Percentiles rank a stretch among this genome's conserved stretches.
These are phyloP conservation scores for Aureobasidium pullulans DNA, from an alignment of 2,329 filamentous ascomycete species.

Conservation along the genomic window DNA sequence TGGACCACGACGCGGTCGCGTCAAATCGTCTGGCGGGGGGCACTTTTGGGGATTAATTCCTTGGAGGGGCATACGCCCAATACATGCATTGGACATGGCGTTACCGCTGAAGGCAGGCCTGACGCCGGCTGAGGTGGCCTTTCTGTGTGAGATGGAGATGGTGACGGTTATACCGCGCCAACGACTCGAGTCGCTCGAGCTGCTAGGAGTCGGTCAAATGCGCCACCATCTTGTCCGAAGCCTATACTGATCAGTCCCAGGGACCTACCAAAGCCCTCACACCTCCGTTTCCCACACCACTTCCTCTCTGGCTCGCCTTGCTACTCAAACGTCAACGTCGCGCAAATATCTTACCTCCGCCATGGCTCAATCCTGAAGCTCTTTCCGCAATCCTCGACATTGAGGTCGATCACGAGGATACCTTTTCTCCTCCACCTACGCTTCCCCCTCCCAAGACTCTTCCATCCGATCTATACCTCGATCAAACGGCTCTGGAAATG, in stretches of 20 bases:
- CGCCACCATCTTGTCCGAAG: neutral
- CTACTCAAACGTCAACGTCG: slow-evolving; percentile 90
- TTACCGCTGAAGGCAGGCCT: slow-evolving; percentile 59
- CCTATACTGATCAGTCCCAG: slow-evolving; percentile 39
- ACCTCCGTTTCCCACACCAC: slow-evolving; percentile 68
- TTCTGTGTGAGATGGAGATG: slow-evolving; percentile 95
- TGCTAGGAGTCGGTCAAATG: slow-evolving; percentile 67
- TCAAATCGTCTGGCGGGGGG: neutral
- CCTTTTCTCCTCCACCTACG: slow-evolving; percentile 71
- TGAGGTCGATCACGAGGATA: slow-evolving; percentile 64
- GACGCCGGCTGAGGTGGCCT: slow-evolving; percentile 81
- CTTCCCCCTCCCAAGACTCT: slow-evolving; percentile 45
- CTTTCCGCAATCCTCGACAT: slow-evolving; percentile 70
- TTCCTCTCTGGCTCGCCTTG: slow-evolving; percentile 91
- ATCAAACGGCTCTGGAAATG: slow-evolving; percentile 19
- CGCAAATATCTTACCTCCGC: slow-evolving; percentile 83
- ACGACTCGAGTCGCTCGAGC: slow-evolving; percentile 73
- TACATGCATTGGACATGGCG: slow-evolving; percentile 41
- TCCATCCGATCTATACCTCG: slow-evolving; percentile 19
- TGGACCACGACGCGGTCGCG: neutral
- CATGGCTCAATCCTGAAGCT: slow-evolving; percentile 75
- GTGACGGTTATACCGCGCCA: slow-evolving; percentile 90
- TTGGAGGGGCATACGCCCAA: neutral
- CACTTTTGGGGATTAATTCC: neutral
- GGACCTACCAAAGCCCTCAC: slow-evolving; percentile 68